These are phyloP conservation scores for Neurospora pannonica DNA, from an alignment of 495 filamentous ascomycete species.

Conservation along the genomic window DNA sequence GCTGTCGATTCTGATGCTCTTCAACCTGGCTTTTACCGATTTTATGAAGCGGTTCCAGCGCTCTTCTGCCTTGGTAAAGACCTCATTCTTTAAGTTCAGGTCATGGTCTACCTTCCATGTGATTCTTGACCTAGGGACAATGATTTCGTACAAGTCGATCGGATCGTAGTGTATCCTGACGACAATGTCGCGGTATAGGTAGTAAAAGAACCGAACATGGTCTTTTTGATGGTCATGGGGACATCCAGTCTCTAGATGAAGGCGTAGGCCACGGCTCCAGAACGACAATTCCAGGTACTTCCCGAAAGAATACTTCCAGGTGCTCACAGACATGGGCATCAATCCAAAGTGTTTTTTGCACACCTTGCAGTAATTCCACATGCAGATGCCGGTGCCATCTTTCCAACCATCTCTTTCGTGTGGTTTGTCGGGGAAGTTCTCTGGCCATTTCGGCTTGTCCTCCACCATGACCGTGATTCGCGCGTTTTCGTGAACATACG, in stretches of 20 bases:
- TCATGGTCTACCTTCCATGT: constrained; percentile 98
- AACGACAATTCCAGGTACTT: constrained; percentile 97
- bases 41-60: constrained; percentile 75
- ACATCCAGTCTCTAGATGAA: constrained; percentile 67
- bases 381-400: constrained; percentile 60
- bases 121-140: constrained; percentile 78
- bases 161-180: constrained; percentile 85
- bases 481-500: constrained; percentile 94
- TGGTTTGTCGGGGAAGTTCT: constrained; percentile 33
- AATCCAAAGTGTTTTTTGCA: constrained; percentile 85
- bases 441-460: constrained; percentile 41
- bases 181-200: constrained; percentile 59
- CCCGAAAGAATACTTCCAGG: constrained; percentile 97
- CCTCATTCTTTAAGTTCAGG: constrained; percentile 82
- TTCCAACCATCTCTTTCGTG: constrained; percentile 29
- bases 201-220: constrained; percentile 86
- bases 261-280: constrained; percentile 77
- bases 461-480: constrained; percentile 85
- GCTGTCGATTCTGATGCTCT: constrained; percentile 81
- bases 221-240: constrained; percentile 88
- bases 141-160: constrained; percentile 88
- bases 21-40: constrained; percentile 74
- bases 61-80: constrained; percentile 67
- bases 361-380: constrained; percentile 95
- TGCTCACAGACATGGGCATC: constrained; percentile 86